A percentile compares a stretch with the other conserved stretches of the same genome.
Evolutionary conservation across 2,329 filamentous ascomycete species (phyloP).

Genomic region (Xylariaceae sp.): DNA sequence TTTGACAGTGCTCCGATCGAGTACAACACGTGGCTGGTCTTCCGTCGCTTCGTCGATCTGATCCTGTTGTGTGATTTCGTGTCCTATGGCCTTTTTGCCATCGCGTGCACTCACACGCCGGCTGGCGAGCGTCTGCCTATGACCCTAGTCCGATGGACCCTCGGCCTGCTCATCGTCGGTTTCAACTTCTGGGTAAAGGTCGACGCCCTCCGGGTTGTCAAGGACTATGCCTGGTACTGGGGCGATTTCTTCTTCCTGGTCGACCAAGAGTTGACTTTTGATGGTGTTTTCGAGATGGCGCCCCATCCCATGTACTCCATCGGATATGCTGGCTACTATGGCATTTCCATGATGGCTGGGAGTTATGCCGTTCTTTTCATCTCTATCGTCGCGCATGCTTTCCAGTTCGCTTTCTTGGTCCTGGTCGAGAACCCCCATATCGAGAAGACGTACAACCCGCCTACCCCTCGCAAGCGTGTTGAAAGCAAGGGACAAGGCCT

Average conservation of each 20-base stretch:
- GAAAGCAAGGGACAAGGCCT: slow-evolving; percentile 19
- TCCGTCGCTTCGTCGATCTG: slow-evolving; percentile 89
- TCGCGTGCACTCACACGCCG: slow-evolving; percentile 76
- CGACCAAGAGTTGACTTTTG: slow-evolving; percentile 95
- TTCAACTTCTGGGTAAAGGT: slow-evolving; percentile 99
- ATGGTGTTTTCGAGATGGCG: slow-evolving; percentile 98
- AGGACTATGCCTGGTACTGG: slow-evolving; percentile 99
- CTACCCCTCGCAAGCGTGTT: slow-evolving; percentile 61
- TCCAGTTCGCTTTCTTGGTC: slow-evolving; percentile 88
- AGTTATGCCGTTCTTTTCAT: slow-evolving; percentile 98
- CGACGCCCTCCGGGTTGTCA: slow-evolving; percentile 94
- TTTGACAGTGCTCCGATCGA: slow-evolving; percentile 92
- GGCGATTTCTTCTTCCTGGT: slow-evolving; percentile 99
- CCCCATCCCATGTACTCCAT: slow-evolving; percentile 99
- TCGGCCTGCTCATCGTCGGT: slow-evolving; percentile 71
- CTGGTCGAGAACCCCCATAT: slow-evolving; percentile 96
- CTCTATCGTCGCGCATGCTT: slow-evolving; percentile 88
- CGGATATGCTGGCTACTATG: slow-evolving; percentile 96
- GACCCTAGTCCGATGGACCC: slow-evolving; percentile 68
- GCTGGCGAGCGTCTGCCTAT: slow-evolving; percentile 64
- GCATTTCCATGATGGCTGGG: slow-evolving; percentile 95
- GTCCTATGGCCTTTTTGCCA: slow-evolving; percentile 92
- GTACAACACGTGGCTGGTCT: slow-evolving; percentile 98
- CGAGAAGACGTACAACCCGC: slow-evolving; percentile 93
- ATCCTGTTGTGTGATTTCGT: slow-evolving; percentile 99